A percentile compares a stretch with the other conserved stretches of the same genome.
These are phyloP conservation scores for Pestalotiopsis sp. DNA, from an alignment of 2,329 filamentous ascomycete genomes.

Conservation along the genomic window DNA sequence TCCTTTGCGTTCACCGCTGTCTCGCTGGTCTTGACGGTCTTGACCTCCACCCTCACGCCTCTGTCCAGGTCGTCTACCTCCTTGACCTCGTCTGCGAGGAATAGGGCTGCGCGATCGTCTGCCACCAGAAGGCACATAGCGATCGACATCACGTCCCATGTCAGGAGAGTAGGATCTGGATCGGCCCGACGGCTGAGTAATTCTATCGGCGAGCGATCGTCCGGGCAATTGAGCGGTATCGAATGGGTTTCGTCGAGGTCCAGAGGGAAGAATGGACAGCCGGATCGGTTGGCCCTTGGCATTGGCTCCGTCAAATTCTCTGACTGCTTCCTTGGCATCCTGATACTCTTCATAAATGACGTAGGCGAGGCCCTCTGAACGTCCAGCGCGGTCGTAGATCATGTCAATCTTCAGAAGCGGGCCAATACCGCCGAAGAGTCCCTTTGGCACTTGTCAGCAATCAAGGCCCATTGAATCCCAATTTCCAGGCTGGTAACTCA, in stretches of 20 bases:
- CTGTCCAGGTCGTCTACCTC: slow-evolving; percentile 41
- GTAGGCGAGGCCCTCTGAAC: slow-evolving; percentile 81
- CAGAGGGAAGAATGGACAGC: slow-evolving; percentile 62
- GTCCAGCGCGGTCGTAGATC: slow-evolving; percentile 82
- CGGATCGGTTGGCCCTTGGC: slow-evolving; percentile 86
- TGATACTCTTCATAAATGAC: slow-evolving; percentile 73
- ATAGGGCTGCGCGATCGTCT: slow-evolving; percentile 61
- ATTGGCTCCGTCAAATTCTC: slow-evolving; percentile 85
- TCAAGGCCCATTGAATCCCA: neutral
- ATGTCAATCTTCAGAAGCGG: slow-evolving; percentile 68
- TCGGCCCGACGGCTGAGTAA: slow-evolving; percentile 54
- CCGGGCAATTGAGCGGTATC: slow-evolving; percentile 56
- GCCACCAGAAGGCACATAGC: slow-evolving; percentile 68
- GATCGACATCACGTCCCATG: slow-evolving; percentile 69
- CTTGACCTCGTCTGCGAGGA: slow-evolving; percentile 48
- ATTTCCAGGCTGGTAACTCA: slow-evolving; percentile 36
- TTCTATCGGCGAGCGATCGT: slow-evolving; percentile 60
- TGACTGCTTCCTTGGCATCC: slow-evolving; percentile 74
- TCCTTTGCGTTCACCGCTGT: slow-evolving; percentile 39
- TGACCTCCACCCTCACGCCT: slow-evolving; percentile 43
- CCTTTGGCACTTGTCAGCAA: slow-evolving; percentile 49
- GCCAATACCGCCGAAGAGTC: slow-evolving; percentile 78
- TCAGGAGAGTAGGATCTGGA: slow-evolving; percentile 64
- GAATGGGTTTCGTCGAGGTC: slow-evolving; percentile 56
- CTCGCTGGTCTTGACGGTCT: slow-evolving; percentile 30